phyloP scores from a whole-genome alignment of 2,329 filamentous ascomycete species.

The Botrytis fragariae region DNA sequence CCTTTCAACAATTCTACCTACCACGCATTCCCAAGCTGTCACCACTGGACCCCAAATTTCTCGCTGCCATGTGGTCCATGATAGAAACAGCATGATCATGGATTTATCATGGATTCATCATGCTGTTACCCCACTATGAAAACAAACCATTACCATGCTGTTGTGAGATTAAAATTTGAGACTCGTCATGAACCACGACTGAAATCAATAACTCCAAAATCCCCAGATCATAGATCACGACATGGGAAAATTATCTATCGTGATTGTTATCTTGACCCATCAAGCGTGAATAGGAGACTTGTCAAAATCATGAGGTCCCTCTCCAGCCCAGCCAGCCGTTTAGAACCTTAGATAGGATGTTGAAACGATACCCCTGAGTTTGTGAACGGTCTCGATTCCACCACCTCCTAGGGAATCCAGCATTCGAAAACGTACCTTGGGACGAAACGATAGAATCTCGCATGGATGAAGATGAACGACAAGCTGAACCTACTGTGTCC shows the following conservation, averaged over 20 bases:
- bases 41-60: not conserved
- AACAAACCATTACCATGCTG: not conserved
- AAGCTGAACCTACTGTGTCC: not conserved
- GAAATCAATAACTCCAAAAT: not conserved
- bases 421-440: not conserved
- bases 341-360: not conserved
- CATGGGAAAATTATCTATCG: constrained; percentile 4
- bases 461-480: not conserved
- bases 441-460: not conserved
- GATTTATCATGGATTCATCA: constrained; percentile 1
- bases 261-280: constrained; percentile 4
- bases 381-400: not conserved
- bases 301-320: constrained; percentile 7
- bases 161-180: constrained; percentile 12
- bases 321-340: not conserved
- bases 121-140: not conserved
- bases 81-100: not conserved
- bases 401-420: not conserved
- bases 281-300: not conserved
- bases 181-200: constrained; percentile 19
- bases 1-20: not conserved
- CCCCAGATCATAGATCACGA: constrained; percentile 12
- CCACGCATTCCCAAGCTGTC: not conserved
- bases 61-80: not conserved
- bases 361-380: constrained; percentile 4